Base-by-base conservation (phyloP, 2,329 filamentous ascomycete species). In the Niveomyces coronatus region DNA sequence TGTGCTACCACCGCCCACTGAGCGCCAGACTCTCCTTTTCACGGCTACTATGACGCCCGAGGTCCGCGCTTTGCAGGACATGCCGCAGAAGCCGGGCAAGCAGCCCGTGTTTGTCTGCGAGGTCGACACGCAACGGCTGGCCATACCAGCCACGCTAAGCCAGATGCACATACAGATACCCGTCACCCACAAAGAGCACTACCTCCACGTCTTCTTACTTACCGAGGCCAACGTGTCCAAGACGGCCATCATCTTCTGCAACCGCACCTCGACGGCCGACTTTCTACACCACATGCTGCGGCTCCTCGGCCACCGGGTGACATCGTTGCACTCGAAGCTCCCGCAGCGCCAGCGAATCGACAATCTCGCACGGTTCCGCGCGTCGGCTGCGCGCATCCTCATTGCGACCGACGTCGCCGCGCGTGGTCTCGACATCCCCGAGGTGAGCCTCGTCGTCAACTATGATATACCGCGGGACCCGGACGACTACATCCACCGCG, bases 401-500 rank as follows among this genome's bases (percentile, higher is more conserved):
- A 84, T 98, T 9, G 89, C 91, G 1, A 98, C 91, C 0, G 91
- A 98, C 56, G 88, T 98, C 11, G 91, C 91, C 1, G 85, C 87
- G 15, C 76, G 91, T 58, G 91, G 91, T 70, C 74, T 98, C 4
- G 91, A 98, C 63, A 95, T 98, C 44, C 89, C 89, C 1, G 84
- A 87, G 48, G 89, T 96, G 6, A 81, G 75, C 39, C 63, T 96
- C 13, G 91, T 98, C 3, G 67, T 98, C 54, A 96, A 98, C 62
- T 98, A 88, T 61, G 91, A 98, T 55, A 77, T 98, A 1, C 91
- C 91, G 0, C 79, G 89, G n/a, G 86, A 95, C 54, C 86, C 89
- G 3, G 88, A 95, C 57, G 89, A 95, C 61, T 98, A 98, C 58
- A 91, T 98, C 47, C 91, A 98, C 64, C 79, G 91, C 10, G 89